Evolutionary conservation across 768 basidiomycete species (phyloP).

Genomic region (Boletus pseudopeckii): DNA sequence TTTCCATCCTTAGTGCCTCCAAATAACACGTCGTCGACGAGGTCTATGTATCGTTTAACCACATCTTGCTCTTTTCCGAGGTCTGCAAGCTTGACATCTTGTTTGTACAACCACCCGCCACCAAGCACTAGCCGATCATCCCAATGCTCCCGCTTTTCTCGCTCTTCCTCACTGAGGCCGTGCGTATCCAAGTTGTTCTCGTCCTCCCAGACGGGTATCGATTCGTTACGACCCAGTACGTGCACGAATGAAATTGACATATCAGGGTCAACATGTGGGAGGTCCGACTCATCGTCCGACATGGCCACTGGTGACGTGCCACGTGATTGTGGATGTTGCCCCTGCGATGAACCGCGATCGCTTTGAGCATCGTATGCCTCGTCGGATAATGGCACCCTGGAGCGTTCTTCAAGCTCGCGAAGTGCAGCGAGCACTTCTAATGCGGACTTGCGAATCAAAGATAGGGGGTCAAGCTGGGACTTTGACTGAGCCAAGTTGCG

Average conservation of each 20-base stretch:
- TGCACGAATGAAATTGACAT: constrained; percentile 66
- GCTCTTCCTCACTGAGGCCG: constrained; percentile 45
- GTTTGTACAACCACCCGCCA: constrained; percentile 78
- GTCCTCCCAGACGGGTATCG: constrained; percentile 81
- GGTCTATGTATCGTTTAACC: constrained; percentile 62
- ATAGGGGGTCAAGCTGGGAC: constrained; percentile 54
- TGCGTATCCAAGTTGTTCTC: constrained; percentile 47
- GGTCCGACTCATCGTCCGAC: constrained; percentile 37
- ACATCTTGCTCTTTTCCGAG: constrained; percentile 55
- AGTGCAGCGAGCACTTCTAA: constrained; percentile 81
- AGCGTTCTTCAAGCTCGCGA: constrained; percentile 74
- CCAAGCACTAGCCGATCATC: constrained; percentile 78
- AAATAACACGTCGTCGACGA: constrained; percentile 81
- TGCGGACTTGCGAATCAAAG: constrained; percentile 70
- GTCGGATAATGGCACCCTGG: constrained; percentile 71
- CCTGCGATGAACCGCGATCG: constrained; percentile 52
- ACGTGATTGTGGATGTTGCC: constrained; percentile 37
- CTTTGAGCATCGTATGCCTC: constrained; percentile 82
- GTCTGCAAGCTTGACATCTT: constrained; percentile 54
- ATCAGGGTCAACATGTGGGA: constrained; percentile 48
- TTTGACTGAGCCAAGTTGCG: constrained; percentile 33
- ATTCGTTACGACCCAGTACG: constrained; percentile 61
- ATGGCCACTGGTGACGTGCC: constrained; percentile 41
- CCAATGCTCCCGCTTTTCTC: constrained; percentile 68
- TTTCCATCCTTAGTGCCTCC: constrained; percentile 49